phyloP scores from a whole-genome alignment of 352 stramenopile species.

The Globisporangium carolinianum region DNA sequence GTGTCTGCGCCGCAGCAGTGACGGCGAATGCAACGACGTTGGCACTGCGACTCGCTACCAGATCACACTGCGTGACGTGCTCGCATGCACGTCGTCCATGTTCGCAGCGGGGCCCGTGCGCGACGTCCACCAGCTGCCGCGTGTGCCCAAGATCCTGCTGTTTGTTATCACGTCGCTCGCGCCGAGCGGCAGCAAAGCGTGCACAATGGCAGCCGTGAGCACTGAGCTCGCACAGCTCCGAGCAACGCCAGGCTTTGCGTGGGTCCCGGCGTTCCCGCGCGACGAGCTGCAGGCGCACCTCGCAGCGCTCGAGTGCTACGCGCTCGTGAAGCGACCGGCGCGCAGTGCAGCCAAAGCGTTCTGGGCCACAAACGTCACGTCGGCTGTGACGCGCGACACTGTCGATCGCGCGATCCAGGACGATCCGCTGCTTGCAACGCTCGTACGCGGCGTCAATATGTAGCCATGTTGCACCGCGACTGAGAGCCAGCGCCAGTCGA shows the following conservation, averaged over 20 bases:
- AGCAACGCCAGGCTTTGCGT: conserved; percentile 27
- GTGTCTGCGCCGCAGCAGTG: conserved; percentile 18
- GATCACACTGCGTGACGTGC: conserved; percentile 31
- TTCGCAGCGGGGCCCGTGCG: conserved; percentile 30
- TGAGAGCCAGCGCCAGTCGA: too few relatives aligned
- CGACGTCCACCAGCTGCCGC: conserved; percentile 56
- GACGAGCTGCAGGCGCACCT: conserved; percentile 59
- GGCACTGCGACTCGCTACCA: conserved; percentile 5
- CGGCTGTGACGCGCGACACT: conserved; percentile 38
- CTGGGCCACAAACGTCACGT: conserved; percentile 44
- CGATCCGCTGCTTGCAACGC: conserved; percentile 34
- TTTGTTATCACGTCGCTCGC: conserved; percentile 57
- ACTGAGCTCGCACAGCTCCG: conserved; percentile 41
- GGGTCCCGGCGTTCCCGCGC: conserved; percentile 47
- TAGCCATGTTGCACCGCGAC: too few relatives aligned
- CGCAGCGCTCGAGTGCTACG: conserved; percentile 64
- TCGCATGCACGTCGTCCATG: conserved; percentile 28
- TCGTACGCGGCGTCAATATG: conserved; percentile 9
- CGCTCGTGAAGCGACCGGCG: conserved; percentile 35
- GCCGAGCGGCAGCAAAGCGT: conserved; percentile 22
- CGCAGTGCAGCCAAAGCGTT: conserved; percentile 22
- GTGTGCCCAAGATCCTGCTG: conserved; percentile 58
- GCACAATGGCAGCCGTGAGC: conserved; percentile 37
- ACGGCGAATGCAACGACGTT: not conserved
- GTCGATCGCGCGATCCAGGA: conserved; percentile 33